Evolutionary conservation across 2,329 filamentous ascomycete species (phyloP), one percentile per base, ranked within the genome.

Genomic region (Aureobasidium vineae): DNA sequence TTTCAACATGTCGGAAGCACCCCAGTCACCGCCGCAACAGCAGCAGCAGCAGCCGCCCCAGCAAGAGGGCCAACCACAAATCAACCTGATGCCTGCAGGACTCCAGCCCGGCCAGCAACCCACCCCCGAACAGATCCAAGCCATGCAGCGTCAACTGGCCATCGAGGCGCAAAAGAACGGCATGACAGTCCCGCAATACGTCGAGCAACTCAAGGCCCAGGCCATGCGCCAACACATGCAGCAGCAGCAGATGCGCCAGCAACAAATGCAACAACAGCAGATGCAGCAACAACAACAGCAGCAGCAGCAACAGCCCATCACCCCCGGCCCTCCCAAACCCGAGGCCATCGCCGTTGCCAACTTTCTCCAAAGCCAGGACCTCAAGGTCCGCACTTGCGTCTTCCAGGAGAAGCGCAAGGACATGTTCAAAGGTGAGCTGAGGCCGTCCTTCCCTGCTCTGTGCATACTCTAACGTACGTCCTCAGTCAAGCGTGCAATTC

Each of bases 331-430:
- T 28, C 91, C 94, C 5, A 95, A 96, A 72, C 94, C 94, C 45
- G 88, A 92, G 74, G 93, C 92, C 23, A 80, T 98, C 53, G 92
- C 93, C 10, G 85, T 99, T 65, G 96, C 95, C 71, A 89, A 91
- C 74, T 99, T 96, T 79, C 81, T 99, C 68, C 88, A 88, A 71
- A 79, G 85, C 67, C 93, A 97, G 79, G 86, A 95, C 68, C 81
- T 99, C 70, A 99, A 99, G 84, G 84, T 86, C 21, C 85, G 95
- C 70, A 97, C 93, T 21, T 94, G 91, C 77, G 96, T 99, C 70
- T 85, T 98, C 70, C 93, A 97, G 71, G 95, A 95, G 73, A 93
- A 97, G 83, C 87, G 95, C 74, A 98, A 97, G 80, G 94, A 99
- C 71, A 96, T 99, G 91, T 98, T 99, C 79, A 90, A 89, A 84